phyloP scores from a whole-genome alignment of 2,329 filamentous ascomycete genomes.

The Alternaria metachromatica region DNA sequence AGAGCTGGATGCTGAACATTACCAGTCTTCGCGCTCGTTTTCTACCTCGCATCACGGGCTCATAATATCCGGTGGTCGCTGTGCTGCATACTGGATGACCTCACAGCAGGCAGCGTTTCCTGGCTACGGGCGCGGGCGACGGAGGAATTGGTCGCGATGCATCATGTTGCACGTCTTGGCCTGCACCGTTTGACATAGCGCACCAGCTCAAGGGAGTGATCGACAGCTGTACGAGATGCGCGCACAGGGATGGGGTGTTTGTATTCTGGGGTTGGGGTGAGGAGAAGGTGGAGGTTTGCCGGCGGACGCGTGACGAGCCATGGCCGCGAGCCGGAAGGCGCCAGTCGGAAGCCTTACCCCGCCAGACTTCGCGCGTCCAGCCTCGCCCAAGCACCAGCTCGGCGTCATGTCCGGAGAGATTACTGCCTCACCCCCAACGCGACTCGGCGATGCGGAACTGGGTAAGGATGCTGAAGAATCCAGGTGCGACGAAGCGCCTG shows the following conservation, averaged over 20 bases:
- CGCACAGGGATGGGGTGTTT: not conserved
- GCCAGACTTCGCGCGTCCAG: not conserved
- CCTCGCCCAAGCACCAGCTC: not conserved
- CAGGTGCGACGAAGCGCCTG: not conserved
- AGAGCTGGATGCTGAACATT: not conserved
- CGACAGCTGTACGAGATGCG: not conserved
- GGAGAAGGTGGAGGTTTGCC: constrained; percentile 5
- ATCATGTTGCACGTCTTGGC: constrained; percentile 6
- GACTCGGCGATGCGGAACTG: not conserved
- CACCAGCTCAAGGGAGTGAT: not conserved
- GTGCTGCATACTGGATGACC: not conserved
- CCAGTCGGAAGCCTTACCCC: not conserved
- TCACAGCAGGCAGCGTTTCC: not conserved
- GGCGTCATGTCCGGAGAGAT: not conserved
- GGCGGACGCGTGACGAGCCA: not conserved
- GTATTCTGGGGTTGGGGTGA: not conserved
- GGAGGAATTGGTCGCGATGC: constrained; percentile 10
- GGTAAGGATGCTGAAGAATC: not conserved
- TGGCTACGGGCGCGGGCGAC: not conserved
- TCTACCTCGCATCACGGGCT: not conserved
- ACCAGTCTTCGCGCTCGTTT: no score
- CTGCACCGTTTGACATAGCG: not conserved
- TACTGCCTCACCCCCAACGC: not conserved
- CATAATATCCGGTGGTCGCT: not conserved
- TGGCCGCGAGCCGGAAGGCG: not conserved